Evolutionary conservation across 768 basidiomycete species (phyloP).

Genomic region (Vararia minispora): DNA sequence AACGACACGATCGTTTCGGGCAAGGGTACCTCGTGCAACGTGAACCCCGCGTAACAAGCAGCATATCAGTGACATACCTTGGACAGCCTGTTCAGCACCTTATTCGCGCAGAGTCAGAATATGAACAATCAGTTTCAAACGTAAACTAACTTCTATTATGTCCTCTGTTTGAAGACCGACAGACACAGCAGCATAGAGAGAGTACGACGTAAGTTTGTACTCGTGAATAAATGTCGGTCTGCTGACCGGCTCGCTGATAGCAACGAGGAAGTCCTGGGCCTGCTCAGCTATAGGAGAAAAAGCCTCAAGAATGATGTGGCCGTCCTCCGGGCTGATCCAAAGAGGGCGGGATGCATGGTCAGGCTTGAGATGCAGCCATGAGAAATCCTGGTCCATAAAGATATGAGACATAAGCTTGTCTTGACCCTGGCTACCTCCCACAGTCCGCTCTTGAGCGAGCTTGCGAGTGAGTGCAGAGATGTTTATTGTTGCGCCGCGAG

Average conservation of each 20-base stretch:
- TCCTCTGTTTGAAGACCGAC: slow-evolving; percentile 97
- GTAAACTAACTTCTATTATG: slow-evolving; percentile 78
- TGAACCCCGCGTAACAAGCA: slow-evolving; percentile 7
- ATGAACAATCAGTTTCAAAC: slow-evolving; percentile 15
- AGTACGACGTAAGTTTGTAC: slow-evolving; percentile 97
- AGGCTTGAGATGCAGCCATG: slow-evolving; percentile 74
- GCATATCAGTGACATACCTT: slow-evolving; percentile 38
- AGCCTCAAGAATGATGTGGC: slow-evolving; percentile 91
- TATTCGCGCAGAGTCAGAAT: slow-evolving; percentile 23
- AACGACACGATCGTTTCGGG: slow-evolving; percentile 77
- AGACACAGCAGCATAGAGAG: slow-evolving; percentile 95
- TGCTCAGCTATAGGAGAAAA: slow-evolving; percentile 97
- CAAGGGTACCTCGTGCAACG: slow-evolving; percentile 95
- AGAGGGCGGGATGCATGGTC: slow-evolving; percentile 90
- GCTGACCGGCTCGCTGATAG: slow-evolving; percentile 97
- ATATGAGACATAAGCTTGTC: slow-evolving; percentile 71
- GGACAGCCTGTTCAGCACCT: slow-evolving; percentile 75
- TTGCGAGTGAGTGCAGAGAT: slow-evolving; percentile 76
- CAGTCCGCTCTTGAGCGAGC: slow-evolving; percentile 46
- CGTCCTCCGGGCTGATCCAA: slow-evolving; percentile 92
- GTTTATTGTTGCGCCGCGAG: slow-evolving; percentile 74
- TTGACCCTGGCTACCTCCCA: slow-evolving; percentile 41
- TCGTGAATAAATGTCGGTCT: slow-evolving; percentile 98
- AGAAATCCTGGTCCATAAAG: slow-evolving; percentile 79
- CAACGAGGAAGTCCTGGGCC: slow-evolving; percentile 96